Base-by-base conservation (phyloP, 768 basidiomycete species). In the Mrakia frigida region DNA sequence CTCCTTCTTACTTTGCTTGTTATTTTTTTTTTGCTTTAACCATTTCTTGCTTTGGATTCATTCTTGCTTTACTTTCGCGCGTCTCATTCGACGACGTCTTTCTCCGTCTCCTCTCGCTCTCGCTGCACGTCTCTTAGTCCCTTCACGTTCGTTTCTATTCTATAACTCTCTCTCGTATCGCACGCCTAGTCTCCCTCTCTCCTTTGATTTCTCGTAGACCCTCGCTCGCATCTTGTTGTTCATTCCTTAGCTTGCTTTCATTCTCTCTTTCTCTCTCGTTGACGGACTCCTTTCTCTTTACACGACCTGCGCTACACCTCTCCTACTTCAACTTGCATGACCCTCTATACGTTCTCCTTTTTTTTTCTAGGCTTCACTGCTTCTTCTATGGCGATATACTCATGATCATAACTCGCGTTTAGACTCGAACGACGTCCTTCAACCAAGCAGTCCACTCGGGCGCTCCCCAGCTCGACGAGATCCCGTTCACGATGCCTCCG, bases 401-500 rank as follows among this genome's bases (percentile, higher is more conserved):
- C 50, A 16, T 23, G 50, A 52, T 11, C 39, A 41, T 41, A 11
- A 5, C 11, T 6, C 50, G 50, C 50, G 16, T 52, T 18, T 23
- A 52, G 50, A 56, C 56, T 28, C 56, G 23, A 7, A 56, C 56
- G 7, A 56, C 56, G 13, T 56, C 56, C 28, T 28, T 56, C 39
- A 73, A 33, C 71, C 71, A 73, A 16, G 50, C 41, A 4, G 41
- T 33, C 71, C 71, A 73, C 71, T 73, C 71, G n/a, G 52, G 25
- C 6, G 31, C 33, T n/a, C 71, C 71, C 71, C 71, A 73, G 28
- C 41, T 37, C 21, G 71, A 73, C 16, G 53, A 60, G 59, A 73
- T 73, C 2, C 71, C 71, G 71, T 73, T 73, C 9, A 73, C 71
- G 71, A 59, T 43, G 31, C n/a, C 56, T 25, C 71, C 71, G 21